phyloP scores from a whole-genome alignment of 176 grass and related monocot genomes.

The Carex littledalei region DNA sequence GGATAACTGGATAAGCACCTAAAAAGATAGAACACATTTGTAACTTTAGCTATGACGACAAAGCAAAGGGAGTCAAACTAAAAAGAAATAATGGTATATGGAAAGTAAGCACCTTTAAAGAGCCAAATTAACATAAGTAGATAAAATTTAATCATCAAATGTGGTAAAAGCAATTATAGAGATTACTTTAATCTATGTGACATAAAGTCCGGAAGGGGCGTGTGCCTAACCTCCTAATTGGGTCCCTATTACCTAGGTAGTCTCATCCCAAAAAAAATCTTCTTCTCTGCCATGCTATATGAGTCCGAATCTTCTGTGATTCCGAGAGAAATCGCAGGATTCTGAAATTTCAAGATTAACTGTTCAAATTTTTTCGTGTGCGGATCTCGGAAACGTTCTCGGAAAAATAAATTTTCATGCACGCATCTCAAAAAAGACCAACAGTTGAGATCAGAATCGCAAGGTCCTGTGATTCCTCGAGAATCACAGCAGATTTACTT shows the following conservation, averaged over 20 bases:
- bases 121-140: not conserved
- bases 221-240: conserved; percentile 17
- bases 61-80: not conserved
- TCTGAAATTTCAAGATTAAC: no score
- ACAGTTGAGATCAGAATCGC: no score
- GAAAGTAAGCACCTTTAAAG: not conserved
- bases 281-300: not conserved
- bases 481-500: no score
- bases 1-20: conserved; percentile 14
- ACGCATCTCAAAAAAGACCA: no score
- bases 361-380: no score
- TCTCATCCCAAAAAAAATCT: not conserved
- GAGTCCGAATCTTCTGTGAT: no score
- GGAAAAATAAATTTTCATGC: no score
- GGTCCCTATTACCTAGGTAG: not conserved
- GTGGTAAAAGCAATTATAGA: not conserved
- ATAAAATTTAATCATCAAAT: not conserved
- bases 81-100: not conserved
- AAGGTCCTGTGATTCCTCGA: no score
- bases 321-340: no score
- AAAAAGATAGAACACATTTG: not conserved
- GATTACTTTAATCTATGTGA: not conserved
- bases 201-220: conserved; percentile 6
- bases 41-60: not conserved
- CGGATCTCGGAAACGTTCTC: no score